These are phyloP conservation scores for Cladophialophora chaetospira DNA, from an alignment of 2,329 filamentous ascomycete species.

Conservation along the genomic window DNA sequence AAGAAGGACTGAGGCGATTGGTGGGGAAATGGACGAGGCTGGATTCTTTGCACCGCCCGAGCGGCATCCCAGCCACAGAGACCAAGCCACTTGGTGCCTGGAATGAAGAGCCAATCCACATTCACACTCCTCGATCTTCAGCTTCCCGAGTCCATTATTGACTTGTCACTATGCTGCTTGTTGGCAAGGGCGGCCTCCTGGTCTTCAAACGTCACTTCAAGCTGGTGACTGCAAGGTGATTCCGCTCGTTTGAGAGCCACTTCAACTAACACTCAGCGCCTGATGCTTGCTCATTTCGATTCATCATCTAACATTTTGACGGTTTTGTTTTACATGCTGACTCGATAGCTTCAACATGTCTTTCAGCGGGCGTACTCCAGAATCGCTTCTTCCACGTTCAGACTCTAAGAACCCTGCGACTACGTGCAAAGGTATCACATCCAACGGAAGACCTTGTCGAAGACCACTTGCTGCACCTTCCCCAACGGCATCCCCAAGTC, in stretches of 20 bases:
- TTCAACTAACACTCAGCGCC: too few species aligned
- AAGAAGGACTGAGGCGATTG: too few species aligned
- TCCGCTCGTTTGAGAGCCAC: not conserved
- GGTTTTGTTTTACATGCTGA: conserved; percentile 4
- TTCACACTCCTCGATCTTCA: not conserved
- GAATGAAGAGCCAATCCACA: conserved; percentile 1
- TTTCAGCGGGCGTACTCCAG: conserved; percentile 72
- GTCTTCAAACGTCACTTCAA: conserved; percentile 1
- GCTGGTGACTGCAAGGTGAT: conserved; percentile 7
- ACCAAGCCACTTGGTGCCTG: conserved; percentile 13
- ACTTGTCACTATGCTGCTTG: not conserved
- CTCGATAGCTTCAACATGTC: conserved; percentile 53
- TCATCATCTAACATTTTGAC: too few species aligned
- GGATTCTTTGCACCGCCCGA: conserved; percentile 8
- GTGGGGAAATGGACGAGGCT: conserved; percentile 9
- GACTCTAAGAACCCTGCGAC: conserved; percentile 82
- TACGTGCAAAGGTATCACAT: conserved; percentile 87
- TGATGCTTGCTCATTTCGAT: too few species aligned
- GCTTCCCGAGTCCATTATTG: too few species aligned
- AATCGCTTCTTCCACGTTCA: conserved; percentile 73
- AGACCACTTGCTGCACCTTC: conserved; percentile 61
- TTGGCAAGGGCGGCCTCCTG: not conserved
- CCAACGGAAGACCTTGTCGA: conserved; percentile 79
- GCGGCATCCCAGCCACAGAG: not conserved
- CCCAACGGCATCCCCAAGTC: conserved; percentile 36